A percentile compares a stretch with the other conserved stretches of the same genome.
Conservation (phyloP, 2,329 filamentous ascomycete species). For the Juglanconis sp. region DNA sequence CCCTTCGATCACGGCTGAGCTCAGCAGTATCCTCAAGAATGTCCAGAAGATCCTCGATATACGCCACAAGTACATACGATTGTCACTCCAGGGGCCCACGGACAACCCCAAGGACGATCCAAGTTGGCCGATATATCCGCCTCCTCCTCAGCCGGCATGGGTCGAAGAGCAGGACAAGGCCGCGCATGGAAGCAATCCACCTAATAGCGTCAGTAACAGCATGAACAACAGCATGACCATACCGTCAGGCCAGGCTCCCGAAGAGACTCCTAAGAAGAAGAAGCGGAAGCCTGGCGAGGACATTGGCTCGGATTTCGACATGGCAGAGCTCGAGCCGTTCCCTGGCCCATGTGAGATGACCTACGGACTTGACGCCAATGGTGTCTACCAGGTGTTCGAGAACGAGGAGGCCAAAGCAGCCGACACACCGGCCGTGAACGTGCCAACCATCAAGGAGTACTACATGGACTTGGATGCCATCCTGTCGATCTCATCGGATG, state of each 20-base stretch:
- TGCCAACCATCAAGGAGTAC: constrained; percentile 92
- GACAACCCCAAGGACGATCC: constrained; percentile 87
- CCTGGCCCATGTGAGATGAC: constrained; percentile 68
- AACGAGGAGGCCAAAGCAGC: constrained; percentile 58
- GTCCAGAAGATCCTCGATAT: constrained; percentile 87
- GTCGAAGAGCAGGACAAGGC: constrained; percentile 48
- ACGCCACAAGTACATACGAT: constrained; percentile 80
- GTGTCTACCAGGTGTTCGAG: constrained; percentile 91
- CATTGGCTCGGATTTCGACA: constrained; percentile 88
- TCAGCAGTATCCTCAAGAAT: constrained; percentile 82
- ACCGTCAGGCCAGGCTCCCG: constrained; percentile 32
- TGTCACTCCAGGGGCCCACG: constrained; percentile 76
- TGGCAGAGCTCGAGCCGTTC: constrained; percentile 73
- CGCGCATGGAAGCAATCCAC: constrained; percentile 28
- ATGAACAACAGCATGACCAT: constrained; percentile 45
- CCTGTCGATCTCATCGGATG: constrained; percentile 86
- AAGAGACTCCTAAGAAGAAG: constrained; percentile 44
- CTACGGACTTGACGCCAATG: constrained; percentile 75
- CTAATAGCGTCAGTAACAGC: constrained; percentile 40
- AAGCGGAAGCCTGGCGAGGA: constrained; percentile 82
- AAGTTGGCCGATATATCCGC: constrained; percentile 84
- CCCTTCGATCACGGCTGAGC: constrained; percentile 76
- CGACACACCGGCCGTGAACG: constrained; percentile 68
- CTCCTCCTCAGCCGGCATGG: constrained; percentile 90
- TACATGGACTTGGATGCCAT: constrained; percentile 92